phyloP scores from a whole-genome alignment of 2,329 filamentous ascomycete genomes.

The Lachnellula cervina region DNA sequence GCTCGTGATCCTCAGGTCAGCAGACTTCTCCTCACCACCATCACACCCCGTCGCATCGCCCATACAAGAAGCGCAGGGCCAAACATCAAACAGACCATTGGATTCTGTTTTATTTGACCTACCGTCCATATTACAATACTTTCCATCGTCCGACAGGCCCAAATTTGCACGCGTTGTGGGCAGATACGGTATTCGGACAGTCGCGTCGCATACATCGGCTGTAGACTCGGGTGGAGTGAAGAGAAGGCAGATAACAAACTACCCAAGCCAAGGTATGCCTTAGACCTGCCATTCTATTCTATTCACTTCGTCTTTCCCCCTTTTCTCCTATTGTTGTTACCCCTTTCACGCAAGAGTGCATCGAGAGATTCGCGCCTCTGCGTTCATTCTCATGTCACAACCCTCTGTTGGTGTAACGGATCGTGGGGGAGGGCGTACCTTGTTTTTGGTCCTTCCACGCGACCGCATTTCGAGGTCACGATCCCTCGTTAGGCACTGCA shows the following conservation, averaged over 20 bases:
- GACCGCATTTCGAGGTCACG: slow-evolving; percentile 24
- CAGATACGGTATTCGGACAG: slow-evolving; percentile 6
- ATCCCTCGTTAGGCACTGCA: slow-evolving; percentile 26
- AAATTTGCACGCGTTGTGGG: slow-evolving; percentile 11
- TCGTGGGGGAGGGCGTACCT: slow-evolving; percentile 14
- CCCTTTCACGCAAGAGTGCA: slow-evolving; percentile 1
- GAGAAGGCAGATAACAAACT: slow-evolving; percentile 9
- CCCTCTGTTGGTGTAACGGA: slow-evolving; percentile 19
- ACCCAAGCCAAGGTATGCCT: slow-evolving; percentile 18
- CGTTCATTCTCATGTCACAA: slow-evolving; percentile 13
- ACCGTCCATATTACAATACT: slow-evolving; percentile 1
- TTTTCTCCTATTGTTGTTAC: neutral
- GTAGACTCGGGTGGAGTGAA: neutral
- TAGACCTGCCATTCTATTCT: slow-evolving; percentile 7
- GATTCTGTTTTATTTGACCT: slow-evolving; percentile 3
- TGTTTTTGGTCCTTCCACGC: slow-evolving; percentile 19
- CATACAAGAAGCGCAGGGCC: slow-evolving; percentile 10
- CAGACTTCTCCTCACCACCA: slow-evolving; percentile 13
- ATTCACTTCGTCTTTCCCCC: slow-evolving; percentile 1
- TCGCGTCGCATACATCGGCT: slow-evolving; percentile 17
- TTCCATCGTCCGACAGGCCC: slow-evolving; percentile 1
- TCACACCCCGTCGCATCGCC: slow-evolving; percentile 12
- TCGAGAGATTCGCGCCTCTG: neutral
- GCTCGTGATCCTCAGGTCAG: slow-evolving; percentile 19
- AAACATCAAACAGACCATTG: slow-evolving; percentile 6